Evolutionary conservation across 2,329 filamentous ascomycete genomes (phyloP).

Genomic region (Xylaria sp.): DNA sequence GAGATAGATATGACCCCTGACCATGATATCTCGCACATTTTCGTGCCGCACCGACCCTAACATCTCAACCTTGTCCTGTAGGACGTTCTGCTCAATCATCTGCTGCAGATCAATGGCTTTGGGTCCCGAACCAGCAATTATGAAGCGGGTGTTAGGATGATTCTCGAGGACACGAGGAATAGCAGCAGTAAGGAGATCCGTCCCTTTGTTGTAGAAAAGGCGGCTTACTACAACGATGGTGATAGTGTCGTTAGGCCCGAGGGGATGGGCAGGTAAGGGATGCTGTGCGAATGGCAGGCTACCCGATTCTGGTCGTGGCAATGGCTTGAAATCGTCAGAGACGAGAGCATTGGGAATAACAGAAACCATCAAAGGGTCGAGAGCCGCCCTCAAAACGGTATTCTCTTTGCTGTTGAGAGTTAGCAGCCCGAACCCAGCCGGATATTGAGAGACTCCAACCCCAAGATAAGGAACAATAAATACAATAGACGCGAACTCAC

Average conservation of each 20-base stretch:
- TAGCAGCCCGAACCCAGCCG: slow-evolving; percentile 34
- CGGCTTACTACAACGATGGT: slow-evolving; percentile 97
- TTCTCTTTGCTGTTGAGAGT: slow-evolving; percentile 81
- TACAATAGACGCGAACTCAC: slow-evolving; percentile 54
- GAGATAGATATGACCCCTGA: slow-evolving; percentile 93
- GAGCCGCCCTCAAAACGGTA: slow-evolving; percentile 88
- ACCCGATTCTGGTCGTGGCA: slow-evolving; percentile 53
- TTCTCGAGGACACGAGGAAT: slow-evolving; percentile 90
- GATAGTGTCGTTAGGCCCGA: slow-evolving; percentile 84
- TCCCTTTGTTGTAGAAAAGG: slow-evolving; percentile 98
- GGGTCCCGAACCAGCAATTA: slow-evolving; percentile 93
- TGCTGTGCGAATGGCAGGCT: slow-evolving; percentile 48
- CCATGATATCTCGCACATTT: slow-evolving; percentile 97
- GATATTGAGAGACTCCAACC: background rate
- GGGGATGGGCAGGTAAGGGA: slow-evolving; percentile 65
- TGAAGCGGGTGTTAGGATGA: slow-evolving; percentile 92
- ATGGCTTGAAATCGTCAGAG: slow-evolving; percentile 89
- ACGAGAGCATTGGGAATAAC: slow-evolving; percentile 98
- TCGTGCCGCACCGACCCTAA: slow-evolving; percentile 92
- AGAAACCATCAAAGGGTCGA: slow-evolving; percentile 96
- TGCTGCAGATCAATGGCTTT: slow-evolving; percentile 98
- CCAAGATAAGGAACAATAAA: background rate
- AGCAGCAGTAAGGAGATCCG: slow-evolving; percentile 92
- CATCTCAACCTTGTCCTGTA: slow-evolving; percentile 93
- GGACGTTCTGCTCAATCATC: slow-evolving; percentile 93